Conservation (phyloP, 768 basidiomycete species). For the Lentinula boryana region DNA sequence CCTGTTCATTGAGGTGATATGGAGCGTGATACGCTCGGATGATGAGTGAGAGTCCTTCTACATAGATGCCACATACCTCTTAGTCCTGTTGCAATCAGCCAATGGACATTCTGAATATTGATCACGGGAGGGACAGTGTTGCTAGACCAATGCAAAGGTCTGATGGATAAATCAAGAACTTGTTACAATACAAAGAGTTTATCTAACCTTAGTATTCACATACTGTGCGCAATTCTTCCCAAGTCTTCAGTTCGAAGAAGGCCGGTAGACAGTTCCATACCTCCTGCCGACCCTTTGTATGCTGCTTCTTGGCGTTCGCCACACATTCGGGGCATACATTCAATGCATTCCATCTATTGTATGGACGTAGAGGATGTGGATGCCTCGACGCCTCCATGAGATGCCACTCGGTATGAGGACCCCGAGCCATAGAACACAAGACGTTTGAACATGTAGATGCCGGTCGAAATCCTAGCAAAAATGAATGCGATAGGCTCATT, state of each 20-base stretch:
- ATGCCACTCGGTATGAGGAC: constrained; percentile 39
- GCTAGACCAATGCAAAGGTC: neutral
- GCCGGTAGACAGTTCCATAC: constrained; percentile 17
- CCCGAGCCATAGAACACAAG: constrained; percentile 26
- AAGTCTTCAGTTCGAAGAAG: constrained; percentile 15
- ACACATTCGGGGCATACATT: constrained; percentile 16
- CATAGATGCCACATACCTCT: too few species aligned
- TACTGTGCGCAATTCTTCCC: constrained; percentile 10
- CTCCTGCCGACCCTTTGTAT: constrained; percentile 15
- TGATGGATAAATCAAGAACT: neutral
- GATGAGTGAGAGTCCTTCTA: too few species aligned
- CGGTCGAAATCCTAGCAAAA: constrained; percentile 33
- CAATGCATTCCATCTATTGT: constrained; percentile 12
- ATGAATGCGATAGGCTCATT: constrained; percentile 34
- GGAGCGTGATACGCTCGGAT: too few species aligned
- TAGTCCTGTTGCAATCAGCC: too few species aligned
- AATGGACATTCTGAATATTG: too few species aligned
- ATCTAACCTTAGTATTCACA: neutral
- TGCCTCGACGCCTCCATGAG: constrained; percentile 28
- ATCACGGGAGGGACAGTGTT: too few species aligned
- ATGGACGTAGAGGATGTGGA: constrained; percentile 19
- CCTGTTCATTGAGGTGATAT: too few species aligned
- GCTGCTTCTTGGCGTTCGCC: constrained; percentile 13
- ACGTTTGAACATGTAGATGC: constrained; percentile 23
- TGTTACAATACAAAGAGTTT: neutral